These are phyloP conservation scores for Colletotrichum echinochloae DNA, from an alignment of 2,329 filamentous ascomycete genomes.

Conservation along the genomic window DNA sequence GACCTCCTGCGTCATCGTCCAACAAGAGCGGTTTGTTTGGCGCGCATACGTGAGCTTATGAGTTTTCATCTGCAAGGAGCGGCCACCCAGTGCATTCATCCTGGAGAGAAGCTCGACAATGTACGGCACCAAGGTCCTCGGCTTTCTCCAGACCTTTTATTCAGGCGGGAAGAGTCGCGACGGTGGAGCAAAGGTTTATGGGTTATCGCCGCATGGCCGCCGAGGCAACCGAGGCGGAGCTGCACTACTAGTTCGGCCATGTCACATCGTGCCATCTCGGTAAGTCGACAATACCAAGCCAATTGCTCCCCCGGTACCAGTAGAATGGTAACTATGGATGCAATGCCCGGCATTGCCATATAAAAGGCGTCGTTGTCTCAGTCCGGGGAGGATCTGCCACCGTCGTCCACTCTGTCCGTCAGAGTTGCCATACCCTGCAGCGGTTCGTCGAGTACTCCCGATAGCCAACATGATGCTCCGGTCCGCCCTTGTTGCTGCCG, in stretches of 20 bases:
- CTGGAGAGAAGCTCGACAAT: not conserved
- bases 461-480: conserved; percentile 31
- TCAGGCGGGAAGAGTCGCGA: conserved; percentile 12
- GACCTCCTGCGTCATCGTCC: not conserved
- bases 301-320: conserved; percentile 1
- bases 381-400: not conserved
- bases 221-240: conserved; percentile 34
- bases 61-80: not conserved
- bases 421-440: conserved; percentile 18
- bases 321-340: conserved; percentile 1
- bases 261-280: conserved; percentile 25
- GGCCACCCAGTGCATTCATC: not conserved
- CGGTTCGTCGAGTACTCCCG: conserved; percentile 23
- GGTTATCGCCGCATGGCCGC: conserved; percentile 24
- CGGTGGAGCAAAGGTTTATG: conserved; percentile 1
- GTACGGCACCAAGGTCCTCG: not conserved
- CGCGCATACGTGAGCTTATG: conserved; percentile 16
- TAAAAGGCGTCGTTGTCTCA: conserved; percentile 10
- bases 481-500: conserved; percentile 34
- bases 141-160: conserved; percentile 1
- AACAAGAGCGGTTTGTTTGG: conserved; percentile 25
- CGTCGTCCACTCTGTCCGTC: not conserved
- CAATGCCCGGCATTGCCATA: conserved; percentile 1
- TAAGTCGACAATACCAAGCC: conserved; percentile 1
- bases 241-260: conserved; percentile 21